phyloP scores from a whole-genome alignment of 352 stramenopile species.

The Thraustochytrium sp. region DNA sequence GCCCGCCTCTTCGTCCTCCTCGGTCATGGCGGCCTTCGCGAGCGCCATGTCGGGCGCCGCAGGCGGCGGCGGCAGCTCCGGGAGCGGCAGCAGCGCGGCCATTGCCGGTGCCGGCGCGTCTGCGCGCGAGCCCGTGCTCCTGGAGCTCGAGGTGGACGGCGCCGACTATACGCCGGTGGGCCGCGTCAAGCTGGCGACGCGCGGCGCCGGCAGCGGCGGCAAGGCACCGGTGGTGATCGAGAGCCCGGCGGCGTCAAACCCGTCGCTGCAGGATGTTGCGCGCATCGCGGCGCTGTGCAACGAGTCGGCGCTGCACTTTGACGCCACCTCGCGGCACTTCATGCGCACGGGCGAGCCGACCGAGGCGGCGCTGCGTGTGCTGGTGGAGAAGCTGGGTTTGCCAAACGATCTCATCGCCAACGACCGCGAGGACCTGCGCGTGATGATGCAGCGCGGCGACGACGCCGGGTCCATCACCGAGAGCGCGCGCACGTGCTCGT shows the following conservation, averaged over 20 bases:
- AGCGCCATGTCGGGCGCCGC: background rate
- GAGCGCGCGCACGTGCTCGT: background rate
- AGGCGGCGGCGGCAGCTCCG: background rate
- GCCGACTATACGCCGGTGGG: constrained; percentile 84
- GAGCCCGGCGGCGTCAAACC: constrained; percentile 13
- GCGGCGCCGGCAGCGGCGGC: background rate
- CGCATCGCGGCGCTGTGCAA: constrained; percentile 81
- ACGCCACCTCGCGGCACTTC: background rate
- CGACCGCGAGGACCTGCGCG: constrained; percentile 13
- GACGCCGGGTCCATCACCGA: background rate
- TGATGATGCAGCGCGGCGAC: constrained; percentile 16
- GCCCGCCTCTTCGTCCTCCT: background rate
- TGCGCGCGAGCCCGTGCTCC: constrained; percentile 49
- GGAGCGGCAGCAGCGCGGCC: too few relatives aligned
- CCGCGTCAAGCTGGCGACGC: constrained; percentile 53
- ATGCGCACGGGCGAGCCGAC: constrained; percentile 64
- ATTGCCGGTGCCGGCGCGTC: too few relatives aligned
- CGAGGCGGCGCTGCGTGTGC: constrained; percentile 89
- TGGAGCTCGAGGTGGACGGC: constrained; percentile 79
- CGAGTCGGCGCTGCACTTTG: constrained; percentile 73
- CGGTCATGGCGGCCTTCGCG: background rate
- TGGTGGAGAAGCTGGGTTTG: constrained; percentile 88
- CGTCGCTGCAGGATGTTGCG: background rate
- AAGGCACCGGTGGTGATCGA: background rate
- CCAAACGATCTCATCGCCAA: constrained; percentile 45